Evolutionary conservation across 345 rosid species (phyloP), one percentile per base, ranked within the genome.

Genomic region (Camelina sativa): DNA sequence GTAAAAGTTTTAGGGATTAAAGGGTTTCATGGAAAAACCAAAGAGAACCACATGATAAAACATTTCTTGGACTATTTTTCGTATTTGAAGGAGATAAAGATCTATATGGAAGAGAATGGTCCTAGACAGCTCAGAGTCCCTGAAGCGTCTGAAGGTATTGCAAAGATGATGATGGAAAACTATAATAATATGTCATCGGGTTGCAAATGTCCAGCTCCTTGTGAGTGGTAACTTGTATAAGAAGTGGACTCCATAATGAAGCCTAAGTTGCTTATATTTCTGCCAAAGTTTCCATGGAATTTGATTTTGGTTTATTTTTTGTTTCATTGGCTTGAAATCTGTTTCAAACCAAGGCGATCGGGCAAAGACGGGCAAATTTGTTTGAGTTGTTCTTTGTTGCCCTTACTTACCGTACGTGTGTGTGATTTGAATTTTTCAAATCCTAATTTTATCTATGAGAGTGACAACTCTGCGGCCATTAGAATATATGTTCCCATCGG

Each of bases 41-140:
- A 40, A 62, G 30, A 28, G 30, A 28, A 4, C 30, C 30, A 28
- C 30, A 25, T 61, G 65, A 40, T 22, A 1, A 20, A 62, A 0
- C 51, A 61, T 40, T 61, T 61, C 65, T 19, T 61, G 50, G 34
- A 40, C 8, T 34, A 58, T 34, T 16, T 58, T 16, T 25, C 62
- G 4, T 16, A n/a, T 34, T 34, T 58, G 22, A 34, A 34, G 15
- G 25, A 34, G 13, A 16, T 34, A 16, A 37, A 16, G 8, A 16
- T 58, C 15, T 9, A 1, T 34, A 17, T 34, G 5, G 8, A 34
- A 16, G 22, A 19, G 8, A 1, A 16, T 34, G 25, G 2, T 58
- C 2, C 23, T 58, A 5, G 4, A 10, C 12, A 58, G 0, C 4
- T 32, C 4, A 10, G 12, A n/a, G 62, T 57, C 41, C 40, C 20